Evolutionary conservation across 768 basidiomycete species (phyloP), one percentile per base, ranked within the genome.

Genomic region (Leucosporidium scottii): DNA sequence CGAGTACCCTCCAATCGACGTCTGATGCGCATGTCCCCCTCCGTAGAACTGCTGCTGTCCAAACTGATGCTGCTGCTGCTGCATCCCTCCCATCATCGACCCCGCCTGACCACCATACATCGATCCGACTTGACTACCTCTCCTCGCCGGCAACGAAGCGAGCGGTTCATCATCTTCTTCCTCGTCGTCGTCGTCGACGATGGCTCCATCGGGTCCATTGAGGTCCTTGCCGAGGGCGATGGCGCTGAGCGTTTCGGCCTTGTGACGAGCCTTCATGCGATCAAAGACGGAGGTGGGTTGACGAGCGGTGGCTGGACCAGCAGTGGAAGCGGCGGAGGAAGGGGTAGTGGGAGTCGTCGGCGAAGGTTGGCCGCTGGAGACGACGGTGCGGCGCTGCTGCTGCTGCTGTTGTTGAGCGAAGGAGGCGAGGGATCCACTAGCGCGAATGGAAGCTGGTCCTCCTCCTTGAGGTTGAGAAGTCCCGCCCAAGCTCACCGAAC

Each of bases 181-280:
- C 18, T 66, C 67, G 27, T 62, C 51, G 15, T 30, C 64, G 20
- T 20, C 8, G 9, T 71, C 64, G 13, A 63, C 64, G 6, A 68
- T 53, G 10, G 48, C 3, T 2, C 70, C 64, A 6, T 39, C 31
- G 15, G 64, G 66, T 25, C 68, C 17, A 50, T 72, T 72, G 27
- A 72, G 27, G 65, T 72, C 71, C 23, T 54, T 30, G 3, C 71
- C 71, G 54, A 72, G 39, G 49, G 59, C 49, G 28, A 68, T 34
- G 54, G 67, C 71, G 15, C 63, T 18, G 34, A 66, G 53, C 34
- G 71, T 64, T n/a, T 72, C 71, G 30, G 67, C 61, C 25, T 55
- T 44, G 62, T 72, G 71, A 2, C 71, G 71, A 13, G 67, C 64
- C 61, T 68, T 72, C 67, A 72, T 66, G 17, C 71, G 61, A 30